Conservation (phyloP, 139 green algal species). For the Deuterostichococcus epilithicus region DNA sequence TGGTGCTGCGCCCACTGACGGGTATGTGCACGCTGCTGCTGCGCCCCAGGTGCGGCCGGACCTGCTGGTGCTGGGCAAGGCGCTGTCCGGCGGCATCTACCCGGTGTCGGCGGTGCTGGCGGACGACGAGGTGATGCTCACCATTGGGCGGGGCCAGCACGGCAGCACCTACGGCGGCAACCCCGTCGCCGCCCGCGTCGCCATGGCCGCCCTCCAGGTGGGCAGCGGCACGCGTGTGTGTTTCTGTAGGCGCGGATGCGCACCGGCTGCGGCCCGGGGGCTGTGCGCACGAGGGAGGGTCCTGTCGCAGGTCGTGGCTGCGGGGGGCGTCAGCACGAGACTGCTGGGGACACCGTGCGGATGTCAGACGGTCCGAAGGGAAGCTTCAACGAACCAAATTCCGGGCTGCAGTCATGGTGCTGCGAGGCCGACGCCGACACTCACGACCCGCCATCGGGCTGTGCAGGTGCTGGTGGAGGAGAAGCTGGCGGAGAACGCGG, state of each 20-base stretch:
- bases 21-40: too few species aligned
- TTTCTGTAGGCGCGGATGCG: too few species aligned
- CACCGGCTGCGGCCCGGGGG: too few species aligned
- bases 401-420: background rate
- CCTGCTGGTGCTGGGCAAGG: constrained; percentile 91
- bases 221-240: too few species aligned
- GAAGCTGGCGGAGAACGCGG: constrained; percentile 77
- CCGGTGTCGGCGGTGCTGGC: constrained; percentile 91
- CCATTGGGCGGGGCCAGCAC: constrained; percentile 80
- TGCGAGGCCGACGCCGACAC: background rate
- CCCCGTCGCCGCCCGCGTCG: constrained; percentile 84
- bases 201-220: constrained; percentile 81
- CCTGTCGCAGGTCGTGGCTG: too few species aligned
- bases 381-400: too few species aligned
- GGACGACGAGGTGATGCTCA: constrained; percentile 82
- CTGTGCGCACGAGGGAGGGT: too few species aligned
- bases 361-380: too few species aligned
- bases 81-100: constrained; percentile 83
- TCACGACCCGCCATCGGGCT: background rate
- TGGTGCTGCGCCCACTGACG: too few species aligned
- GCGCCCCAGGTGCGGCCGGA: constrained; percentile 69
- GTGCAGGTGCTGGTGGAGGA: constrained; percentile 90
- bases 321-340: too few species aligned
- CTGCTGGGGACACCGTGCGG: too few species aligned
- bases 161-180: constrained; percentile 93